Conservation (phyloP, 306 rosid species). For the Glycine soja region DNA sequence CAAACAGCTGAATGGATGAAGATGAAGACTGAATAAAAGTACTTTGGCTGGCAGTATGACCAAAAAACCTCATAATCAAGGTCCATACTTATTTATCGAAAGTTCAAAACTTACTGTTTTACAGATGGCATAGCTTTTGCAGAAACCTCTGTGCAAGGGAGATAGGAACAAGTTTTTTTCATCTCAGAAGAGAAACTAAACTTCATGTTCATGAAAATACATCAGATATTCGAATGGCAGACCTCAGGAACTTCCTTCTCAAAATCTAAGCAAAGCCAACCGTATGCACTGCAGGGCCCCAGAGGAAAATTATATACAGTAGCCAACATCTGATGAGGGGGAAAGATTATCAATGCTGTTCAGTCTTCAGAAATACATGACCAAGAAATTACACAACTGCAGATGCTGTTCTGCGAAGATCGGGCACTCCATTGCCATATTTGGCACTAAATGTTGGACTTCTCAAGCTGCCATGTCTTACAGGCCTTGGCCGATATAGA, state of each 20-base stretch:
- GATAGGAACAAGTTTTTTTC: constrained; percentile 35
- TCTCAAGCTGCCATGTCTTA: constrained; percentile 78
- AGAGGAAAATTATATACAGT: constrained; percentile 59
- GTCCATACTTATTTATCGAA: constrained; percentile 55
- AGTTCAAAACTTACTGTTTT: constrained; percentile 48
- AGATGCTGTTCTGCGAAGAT: constrained; percentile 85
- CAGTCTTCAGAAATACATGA: constrained; percentile 39
- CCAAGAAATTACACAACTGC: constrained; percentile 65
- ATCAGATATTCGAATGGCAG: constrained; percentile 45
- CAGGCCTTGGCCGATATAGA: constrained; percentile 83
- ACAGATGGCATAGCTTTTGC: constrained; percentile 45
- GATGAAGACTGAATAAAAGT: constrained; percentile 43
- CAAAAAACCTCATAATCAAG: constrained; percentile 52
- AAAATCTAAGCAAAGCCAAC: constrained; percentile 25
- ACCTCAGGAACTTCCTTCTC: constrained; percentile 45
- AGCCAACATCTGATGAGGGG: constrained; percentile 41
- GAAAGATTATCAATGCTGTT: constrained; percentile 25
- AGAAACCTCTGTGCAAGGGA: constrained; percentile 44
- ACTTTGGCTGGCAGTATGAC: constrained; percentile 56
- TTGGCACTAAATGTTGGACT: constrained; percentile 75
- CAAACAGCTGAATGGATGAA: constrained; percentile 53
- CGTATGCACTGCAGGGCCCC: constrained; percentile 48
- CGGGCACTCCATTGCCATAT: constrained; percentile 65
- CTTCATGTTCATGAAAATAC: constrained; percentile 48
- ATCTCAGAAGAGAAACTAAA: constrained; percentile 52